A percentile compares a stretch with the other conserved stretches of the same genome.
Evolutionary conservation across 2,329 filamentous ascomycete species (phyloP).

Genomic region (Nigrospora sphaerica): DNA sequence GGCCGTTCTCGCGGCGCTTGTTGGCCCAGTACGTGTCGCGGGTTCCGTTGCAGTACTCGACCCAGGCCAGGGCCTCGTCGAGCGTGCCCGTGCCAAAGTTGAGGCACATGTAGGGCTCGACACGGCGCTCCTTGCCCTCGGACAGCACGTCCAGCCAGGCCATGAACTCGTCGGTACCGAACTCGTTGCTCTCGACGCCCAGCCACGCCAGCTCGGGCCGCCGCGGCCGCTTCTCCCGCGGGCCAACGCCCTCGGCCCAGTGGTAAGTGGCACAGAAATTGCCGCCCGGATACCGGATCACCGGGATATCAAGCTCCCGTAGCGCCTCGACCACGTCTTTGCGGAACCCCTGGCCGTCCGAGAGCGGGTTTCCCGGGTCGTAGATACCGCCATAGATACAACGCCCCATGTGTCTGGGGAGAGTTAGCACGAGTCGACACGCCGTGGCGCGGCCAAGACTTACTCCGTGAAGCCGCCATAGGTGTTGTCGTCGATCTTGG

Average conservation of each 20-base stretch:
- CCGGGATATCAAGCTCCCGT: slow-evolving; percentile 66
- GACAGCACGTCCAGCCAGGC: slow-evolving; percentile 68
- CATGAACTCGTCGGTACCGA: slow-evolving; percentile 84
- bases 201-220: slow-evolving; percentile 74
- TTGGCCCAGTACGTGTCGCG: slow-evolving; percentile 76
- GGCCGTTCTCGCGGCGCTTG: slow-evolving; percentile 67
- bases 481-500: slow-evolving; percentile 71
- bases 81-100: slow-evolving; percentile 73
- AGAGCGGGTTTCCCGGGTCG: slow-evolving; percentile 66
- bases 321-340: slow-evolving; percentile 71
- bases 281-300: slow-evolving; percentile 74
- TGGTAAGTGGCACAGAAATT: slow-evolving; percentile 84
- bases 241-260: slow-evolving; percentile 77
- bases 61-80: slow-evolving; percentile 59
- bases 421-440: neutral
- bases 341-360: slow-evolving; percentile 68
- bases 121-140: slow-evolving; percentile 50
- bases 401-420: slow-evolving; percentile 70
- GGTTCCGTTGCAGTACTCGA: slow-evolving; percentile 82
- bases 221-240: slow-evolving; percentile 57
- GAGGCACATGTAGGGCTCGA: slow-evolving; percentile 72
- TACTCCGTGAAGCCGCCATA: slow-evolving; percentile 83
- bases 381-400: slow-evolving; percentile 86
- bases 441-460: slow-evolving; percentile 17
- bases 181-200: slow-evolving; percentile 68